Evolutionary conservation across 2,329 filamentous ascomycete species (phyloP).

Genomic region (Epicoccum sorghinum): DNA sequence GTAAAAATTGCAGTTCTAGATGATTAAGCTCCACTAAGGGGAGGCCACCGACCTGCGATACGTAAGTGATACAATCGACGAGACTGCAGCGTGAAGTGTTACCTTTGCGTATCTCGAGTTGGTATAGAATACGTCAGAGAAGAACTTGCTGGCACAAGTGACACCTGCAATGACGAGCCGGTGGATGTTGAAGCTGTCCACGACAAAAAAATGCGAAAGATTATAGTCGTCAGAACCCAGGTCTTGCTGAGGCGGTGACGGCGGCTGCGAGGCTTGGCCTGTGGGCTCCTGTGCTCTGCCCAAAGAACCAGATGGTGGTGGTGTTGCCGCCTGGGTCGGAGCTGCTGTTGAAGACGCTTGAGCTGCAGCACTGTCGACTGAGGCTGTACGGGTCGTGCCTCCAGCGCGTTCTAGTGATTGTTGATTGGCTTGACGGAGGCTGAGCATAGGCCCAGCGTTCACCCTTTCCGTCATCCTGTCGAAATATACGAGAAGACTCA

Average conservation of each 20-base stretch:
- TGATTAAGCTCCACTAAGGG: slow-evolving; percentile 93
- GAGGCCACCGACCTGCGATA: slow-evolving; percentile 83
- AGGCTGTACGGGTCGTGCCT: slow-evolving; percentile 34
- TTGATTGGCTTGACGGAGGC: slow-evolving; percentile 61
- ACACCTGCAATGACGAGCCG: slow-evolving; percentile 95
- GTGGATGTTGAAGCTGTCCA: slow-evolving; percentile 99
- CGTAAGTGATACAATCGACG: slow-evolving; percentile 16
- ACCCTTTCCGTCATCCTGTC: slow-evolving; percentile 98
- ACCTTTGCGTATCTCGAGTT: slow-evolving; percentile 99
- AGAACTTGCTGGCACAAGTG: slow-evolving; percentile 98
- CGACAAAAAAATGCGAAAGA: slow-evolving; percentile 81
- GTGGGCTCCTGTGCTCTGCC: slow-evolving; percentile 47
- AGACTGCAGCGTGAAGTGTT: slow-evolving; percentile 23
- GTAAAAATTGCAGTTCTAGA: slow-evolving; percentile 91
- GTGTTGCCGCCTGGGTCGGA: slow-evolving; percentile 56
- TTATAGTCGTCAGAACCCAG: slow-evolving; percentile 56
- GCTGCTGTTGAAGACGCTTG: slow-evolving; percentile 34
- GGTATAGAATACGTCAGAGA: slow-evolving; percentile 98
- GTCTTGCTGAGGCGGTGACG: slow-evolving; percentile 47
- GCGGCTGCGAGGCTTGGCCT: slow-evolving; percentile 37
- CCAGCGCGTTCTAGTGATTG: slow-evolving; percentile 50
- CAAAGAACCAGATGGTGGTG: slow-evolving; percentile 56
- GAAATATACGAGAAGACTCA: slow-evolving; percentile 95
- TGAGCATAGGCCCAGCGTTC: slow-evolving; percentile 78
- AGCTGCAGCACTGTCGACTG: slow-evolving; percentile 22